These are phyloP conservation scores for Penicillium glabrum DNA, from an alignment of 2,329 filamentous ascomycete species.

Conservation along the genomic window DNA sequence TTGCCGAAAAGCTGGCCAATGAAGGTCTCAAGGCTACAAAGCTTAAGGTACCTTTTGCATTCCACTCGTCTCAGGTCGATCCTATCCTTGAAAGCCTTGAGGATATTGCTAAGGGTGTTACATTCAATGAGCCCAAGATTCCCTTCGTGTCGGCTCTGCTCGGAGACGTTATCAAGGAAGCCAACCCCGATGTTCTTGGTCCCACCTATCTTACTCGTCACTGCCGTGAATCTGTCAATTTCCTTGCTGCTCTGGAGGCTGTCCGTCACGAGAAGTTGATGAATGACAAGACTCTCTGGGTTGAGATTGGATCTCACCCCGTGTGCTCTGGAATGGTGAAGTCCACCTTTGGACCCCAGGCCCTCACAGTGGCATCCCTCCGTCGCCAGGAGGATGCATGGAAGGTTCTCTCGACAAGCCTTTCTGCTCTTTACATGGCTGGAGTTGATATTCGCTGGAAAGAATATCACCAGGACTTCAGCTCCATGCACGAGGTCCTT, in stretches of 20 bases:
- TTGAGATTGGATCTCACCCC: slow-evolving; percentile 60
- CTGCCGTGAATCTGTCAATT: slow-evolving; percentile 48
- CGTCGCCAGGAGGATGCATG: slow-evolving; percentile 44
- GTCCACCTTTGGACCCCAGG: slow-evolving; percentile 60
- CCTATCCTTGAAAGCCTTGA: slow-evolving; percentile 46
- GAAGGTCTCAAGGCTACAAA: slow-evolving; percentile 43
- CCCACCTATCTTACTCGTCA: slow-evolving; percentile 43
- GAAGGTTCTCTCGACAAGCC: slow-evolving; percentile 40
- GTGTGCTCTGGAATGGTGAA: slow-evolving; percentile 49
- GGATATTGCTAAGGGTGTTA: slow-evolving; percentile 35
- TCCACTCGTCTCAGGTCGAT: slow-evolving; percentile 49
- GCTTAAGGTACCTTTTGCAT: slow-evolving; percentile 46
- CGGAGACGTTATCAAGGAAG: slow-evolving; percentile 42
- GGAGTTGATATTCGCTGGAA: slow-evolving; percentile 44
- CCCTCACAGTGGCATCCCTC: slow-evolving; percentile 48
- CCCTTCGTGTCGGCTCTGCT: slow-evolving; percentile 50
- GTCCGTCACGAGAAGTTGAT: slow-evolving; percentile 48
- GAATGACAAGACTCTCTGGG: slow-evolving; percentile 68
- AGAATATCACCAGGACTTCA: slow-evolving; percentile 46
- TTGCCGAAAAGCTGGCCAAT: slow-evolving; percentile 35
- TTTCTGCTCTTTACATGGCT: slow-evolving; percentile 37
- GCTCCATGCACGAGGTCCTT: slow-evolving; percentile 31
- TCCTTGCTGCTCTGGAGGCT: slow-evolving; percentile 43
- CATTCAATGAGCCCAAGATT: slow-evolving; percentile 40
- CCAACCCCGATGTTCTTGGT: slow-evolving; percentile 32